Base-by-base conservation (phyloP, 805 yeast genomes). In the Lachancea cidri region DNA sequence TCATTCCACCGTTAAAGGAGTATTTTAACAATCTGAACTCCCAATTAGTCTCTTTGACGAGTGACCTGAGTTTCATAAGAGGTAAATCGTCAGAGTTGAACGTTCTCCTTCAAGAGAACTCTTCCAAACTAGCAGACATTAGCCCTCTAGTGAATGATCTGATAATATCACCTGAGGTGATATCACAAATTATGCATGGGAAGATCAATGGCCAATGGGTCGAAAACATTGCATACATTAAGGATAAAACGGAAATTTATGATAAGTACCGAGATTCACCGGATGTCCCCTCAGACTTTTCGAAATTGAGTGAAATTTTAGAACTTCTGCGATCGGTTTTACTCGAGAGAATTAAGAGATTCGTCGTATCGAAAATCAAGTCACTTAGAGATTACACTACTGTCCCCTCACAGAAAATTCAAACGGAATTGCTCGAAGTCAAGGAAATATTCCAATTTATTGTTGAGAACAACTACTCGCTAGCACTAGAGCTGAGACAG, bases 141-240 rank as follows among this genome's bases (percentile, higher is more conserved):
- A 77, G 83, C 15, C 95, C 95, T 0, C 65, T 86, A n/a, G 80
- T 88, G 1, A 73, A 83, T 29, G 89, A 85, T 48, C 66, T 85
- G 27, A 67, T 84, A 44, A 76, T 89, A 5, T 85, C 96, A 0
- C 93, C 96, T 0, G 74, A 74, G 1, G 68, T 84, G 2, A 75
- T 85, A 5, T 64, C 67, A 42, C 74, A 80, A 5, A 68, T 91
- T 1, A 52, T 77, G 2, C 67, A 67, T 31, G 88, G 78, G 16
- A 76, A 75, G 8, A 66, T 89, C 8, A 70, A 73, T 45, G 62
- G 67, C 2, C 55, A 62, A 7, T 88, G 96, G 95, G 64, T 53
- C 11, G 87, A 81, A 35, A 78, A 80, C 65, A 58, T 82, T 34
- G 67, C 70, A 37, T 80, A 76, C 48, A 58, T 81, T 3, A 62